These are phyloP conservation scores for Boletus sp. DNA, from an alignment of 768 basidiomycete genomes.

Conservation along the genomic window DNA sequence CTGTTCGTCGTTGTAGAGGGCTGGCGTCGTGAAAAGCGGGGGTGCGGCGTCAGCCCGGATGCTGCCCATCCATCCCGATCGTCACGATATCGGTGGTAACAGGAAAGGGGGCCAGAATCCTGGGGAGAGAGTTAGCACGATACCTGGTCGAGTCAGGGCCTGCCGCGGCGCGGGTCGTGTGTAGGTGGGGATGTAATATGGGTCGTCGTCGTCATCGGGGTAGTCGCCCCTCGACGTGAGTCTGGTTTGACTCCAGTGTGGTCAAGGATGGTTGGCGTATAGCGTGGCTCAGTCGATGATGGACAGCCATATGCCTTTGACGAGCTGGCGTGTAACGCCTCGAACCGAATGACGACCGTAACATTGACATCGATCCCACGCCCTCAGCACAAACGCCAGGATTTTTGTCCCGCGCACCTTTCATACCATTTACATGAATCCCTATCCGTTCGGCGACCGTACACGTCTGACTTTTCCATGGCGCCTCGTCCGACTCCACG, in stretches of 20 bases:
- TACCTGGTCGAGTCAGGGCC: constrained; percentile 9
- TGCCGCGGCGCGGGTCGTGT: constrained; percentile 11
- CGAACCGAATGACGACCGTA: too few relatives aligned
- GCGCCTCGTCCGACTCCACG: constrained; percentile 19
- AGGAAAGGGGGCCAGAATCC: constrained; percentile 5
- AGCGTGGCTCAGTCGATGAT: not conserved
- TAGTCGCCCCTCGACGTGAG: constrained; percentile 7
- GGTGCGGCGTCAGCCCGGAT: constrained; percentile 10
- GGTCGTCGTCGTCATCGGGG: constrained; percentile 14
- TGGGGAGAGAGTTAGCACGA: constrained; percentile 9
- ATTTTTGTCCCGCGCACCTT: too few relatives aligned
- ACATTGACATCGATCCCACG: too few relatives aligned
- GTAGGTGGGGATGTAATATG: constrained; percentile 13
- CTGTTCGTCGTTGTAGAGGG: constrained; percentile 16
- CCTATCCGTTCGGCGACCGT: too few relatives aligned
- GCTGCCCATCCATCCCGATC: constrained; percentile 20
- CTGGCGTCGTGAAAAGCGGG: constrained; percentile 16
- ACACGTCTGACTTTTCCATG: constrained; percentile 18
- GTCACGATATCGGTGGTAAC: constrained; percentile 23
- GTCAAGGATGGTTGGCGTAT: not conserved
- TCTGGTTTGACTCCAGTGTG: not conserved
- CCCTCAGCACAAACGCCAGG: not conserved
- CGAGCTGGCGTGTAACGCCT: too few relatives aligned
- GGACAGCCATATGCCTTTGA: too few relatives aligned
- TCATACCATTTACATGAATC: too few relatives aligned